Percentiles rank a stretch among this genome's conserved stretches.
Conservation (phyloP, 2,329 filamentous ascomycete species). For the Zasmidium citrigriseum region DNA sequence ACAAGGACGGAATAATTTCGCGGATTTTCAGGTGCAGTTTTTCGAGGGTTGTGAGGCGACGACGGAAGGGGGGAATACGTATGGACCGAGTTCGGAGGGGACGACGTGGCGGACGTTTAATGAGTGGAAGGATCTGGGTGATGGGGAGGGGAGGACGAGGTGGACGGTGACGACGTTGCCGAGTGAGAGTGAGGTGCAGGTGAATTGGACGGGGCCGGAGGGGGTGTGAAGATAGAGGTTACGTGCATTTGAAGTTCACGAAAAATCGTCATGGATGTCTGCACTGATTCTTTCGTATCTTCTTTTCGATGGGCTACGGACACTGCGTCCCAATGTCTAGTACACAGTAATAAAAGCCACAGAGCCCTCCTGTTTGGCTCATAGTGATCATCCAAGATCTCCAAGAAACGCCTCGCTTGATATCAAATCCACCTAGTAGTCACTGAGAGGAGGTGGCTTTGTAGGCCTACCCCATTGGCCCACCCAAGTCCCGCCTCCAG, state of each 20-base stretch:
- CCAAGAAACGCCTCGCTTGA: slow-evolving; percentile 1
- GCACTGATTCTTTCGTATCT: no score
- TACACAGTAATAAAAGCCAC: neutral
- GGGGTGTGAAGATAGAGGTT: neutral
- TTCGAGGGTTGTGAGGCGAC: neutral
- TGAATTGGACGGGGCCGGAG: neutral
- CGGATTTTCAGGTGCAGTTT: neutral
- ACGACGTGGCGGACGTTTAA: neutral
- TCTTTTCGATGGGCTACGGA: no score
- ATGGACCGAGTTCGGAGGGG: neutral
- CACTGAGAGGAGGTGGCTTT: neutral
- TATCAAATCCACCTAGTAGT: neutral
- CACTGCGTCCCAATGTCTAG: no score
- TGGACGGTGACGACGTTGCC: neutral
- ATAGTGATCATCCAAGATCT: neutral
- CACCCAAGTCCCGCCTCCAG: neutral
- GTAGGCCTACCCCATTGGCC: neutral
- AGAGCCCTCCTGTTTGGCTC: neutral
- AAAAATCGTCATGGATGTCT: no score
- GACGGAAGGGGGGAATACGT: neutral
- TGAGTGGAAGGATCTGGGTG: neutral
- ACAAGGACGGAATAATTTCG: neutral
- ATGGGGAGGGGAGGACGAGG: neutral
- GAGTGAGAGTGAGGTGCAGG: neutral
- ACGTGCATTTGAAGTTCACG: no score